These are phyloP conservation scores for Staphylotrichum longicolle DNA, from an alignment of 495 filamentous ascomycete genomes.

Conservation along the genomic window DNA sequence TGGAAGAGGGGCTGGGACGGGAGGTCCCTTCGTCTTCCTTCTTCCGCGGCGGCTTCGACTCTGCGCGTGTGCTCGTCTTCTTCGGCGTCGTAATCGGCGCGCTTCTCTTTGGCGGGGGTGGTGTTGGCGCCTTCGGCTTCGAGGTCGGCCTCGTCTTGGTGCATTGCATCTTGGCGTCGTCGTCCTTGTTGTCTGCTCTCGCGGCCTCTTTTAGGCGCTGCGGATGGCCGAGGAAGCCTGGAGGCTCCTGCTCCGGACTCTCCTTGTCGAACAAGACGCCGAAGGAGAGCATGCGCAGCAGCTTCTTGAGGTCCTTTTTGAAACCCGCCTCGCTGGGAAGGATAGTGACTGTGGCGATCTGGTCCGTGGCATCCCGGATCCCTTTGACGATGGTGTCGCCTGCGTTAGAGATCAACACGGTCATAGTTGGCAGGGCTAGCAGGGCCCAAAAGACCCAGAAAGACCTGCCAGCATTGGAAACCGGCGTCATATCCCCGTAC, in stretches of 20 bases:
- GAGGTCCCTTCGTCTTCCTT: conserved; percentile 12
- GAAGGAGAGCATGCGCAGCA: conserved; percentile 38
- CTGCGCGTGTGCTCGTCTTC: conserved; percentile 23
- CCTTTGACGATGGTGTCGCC: conserved; percentile 72
- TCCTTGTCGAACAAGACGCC: conserved; percentile 36
- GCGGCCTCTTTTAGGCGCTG: conserved; percentile 21
- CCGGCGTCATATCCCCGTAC: conserved; percentile 73
- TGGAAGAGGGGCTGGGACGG: not conserved
- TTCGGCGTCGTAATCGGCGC: conserved; percentile 19
- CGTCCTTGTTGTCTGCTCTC: conserved; percentile 24
- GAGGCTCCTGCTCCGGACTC: conserved; percentile 33
- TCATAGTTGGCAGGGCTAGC: conserved; percentile 76
- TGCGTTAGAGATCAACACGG: conserved; percentile 81
- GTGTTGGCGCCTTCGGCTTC: conserved; percentile 18
- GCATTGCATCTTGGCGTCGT: conserved; percentile 12
- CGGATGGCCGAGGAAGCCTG: conserved; percentile 46
- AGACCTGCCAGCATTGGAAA: conserved; percentile 67
- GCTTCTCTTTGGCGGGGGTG: conserved; percentile 12
- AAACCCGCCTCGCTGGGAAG: conserved; percentile 64
- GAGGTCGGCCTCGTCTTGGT: conserved; percentile 24
- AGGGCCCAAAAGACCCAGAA: conserved; percentile 93
- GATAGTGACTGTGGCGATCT: conserved; percentile 70
- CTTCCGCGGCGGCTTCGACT: conserved; percentile 22
- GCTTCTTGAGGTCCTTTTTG: conserved; percentile 39
- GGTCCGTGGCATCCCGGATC: conserved; percentile 66